phyloP scores from a whole-genome alignment of 2,329 filamentous ascomycete genomes.

The Gnomoniopsis sp. region DNA sequence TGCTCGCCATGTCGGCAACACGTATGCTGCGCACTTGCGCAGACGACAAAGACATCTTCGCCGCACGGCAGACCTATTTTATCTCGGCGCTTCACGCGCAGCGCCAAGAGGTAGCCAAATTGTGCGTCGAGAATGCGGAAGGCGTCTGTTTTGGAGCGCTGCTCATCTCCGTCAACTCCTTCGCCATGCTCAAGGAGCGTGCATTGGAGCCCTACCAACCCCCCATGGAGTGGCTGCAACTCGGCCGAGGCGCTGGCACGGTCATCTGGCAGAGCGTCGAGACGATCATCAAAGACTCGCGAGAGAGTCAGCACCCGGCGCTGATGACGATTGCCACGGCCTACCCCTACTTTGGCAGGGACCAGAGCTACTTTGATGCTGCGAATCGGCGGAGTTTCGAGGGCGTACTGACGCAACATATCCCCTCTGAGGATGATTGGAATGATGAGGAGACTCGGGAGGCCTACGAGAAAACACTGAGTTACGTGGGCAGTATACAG shows the following conservation, averaged over 20 bases:
- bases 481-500: constrained; percentile 26
- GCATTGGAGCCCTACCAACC: constrained; percentile 22
- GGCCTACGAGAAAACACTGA: constrained; percentile 26
- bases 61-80: constrained; percentile 25
- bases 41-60: constrained; percentile 20
- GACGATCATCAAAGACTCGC: constrained; percentile 31
- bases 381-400: constrained; percentile 20
- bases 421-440: constrained; percentile 21
- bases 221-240: constrained; percentile 25
- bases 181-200: constrained; percentile 25
- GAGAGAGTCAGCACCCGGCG: constrained; percentile 39
- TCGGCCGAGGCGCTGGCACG: constrained; percentile 24
- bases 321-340: constrained; percentile 40
- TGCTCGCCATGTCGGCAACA: constrained; percentile 24
- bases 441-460: constrained; percentile 21
- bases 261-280: constrained; percentile 25
- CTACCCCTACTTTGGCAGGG: constrained; percentile 29
- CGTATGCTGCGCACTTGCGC: constrained; percentile 20
- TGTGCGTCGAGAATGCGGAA: constrained; percentile 24
- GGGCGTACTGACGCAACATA: constrained; percentile 20
- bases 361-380: constrained; percentile 25
- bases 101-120: constrained; percentile 21
- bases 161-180: constrained; percentile 24
- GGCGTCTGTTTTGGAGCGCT: constrained; percentile 24
- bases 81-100: constrained; percentile 25